Base-by-base conservation (phyloP, 495 filamentous ascomycete genomes). In the Cryomyces minteri region DNA sequence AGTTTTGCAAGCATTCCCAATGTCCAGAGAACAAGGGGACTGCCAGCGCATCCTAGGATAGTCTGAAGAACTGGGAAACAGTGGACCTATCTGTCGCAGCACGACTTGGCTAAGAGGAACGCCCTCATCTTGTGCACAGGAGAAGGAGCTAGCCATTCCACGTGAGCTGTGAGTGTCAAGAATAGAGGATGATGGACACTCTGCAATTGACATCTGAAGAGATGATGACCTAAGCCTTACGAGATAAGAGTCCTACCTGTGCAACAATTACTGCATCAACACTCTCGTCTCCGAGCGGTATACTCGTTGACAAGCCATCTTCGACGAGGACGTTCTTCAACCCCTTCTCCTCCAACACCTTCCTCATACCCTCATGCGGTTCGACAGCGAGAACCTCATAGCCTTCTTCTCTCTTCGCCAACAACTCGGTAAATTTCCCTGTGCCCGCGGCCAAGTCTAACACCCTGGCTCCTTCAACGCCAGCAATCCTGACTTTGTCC, bases 381-480 rank as follows among this genome's bases (percentile, higher is more conserved):
- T 81, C 77, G 28, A 80, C 64, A 4, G 76, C 79, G 11, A 74
- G 49, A 37, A 82, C 67, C 28, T 67, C 54, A 55, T 65, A 81
- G 1, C 50, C 47, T 53, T 80, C 72, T 2, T 62, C 56, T 31
- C 76, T 57, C 4, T 40, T 54, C 1, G 69, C 68, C 5, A 83
- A 62, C 14, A 70, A 49, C 51, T 77, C 69, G 4, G 76, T 80
- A 52, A 79, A 76, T 50, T 80, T 81, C 7, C 79, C 79, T 0
- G 75, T 80, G 0, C 80, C 79, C 4, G 73, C 68, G 0, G 67
- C 80, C 25, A 84, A 58, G 49, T 82, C 78, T 36, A 80, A 58
- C 31, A 83, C 58, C 32, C 58, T 58, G 18, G 71, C 67, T 12
- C 58, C 56, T 6, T 56, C 41, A 1, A 59, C 41, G 25, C 60